These are phyloP conservation scores for Effrenium voratum DNA, from an alignment of 73 alveolate genomes.

Conservation along the genomic window DNA sequence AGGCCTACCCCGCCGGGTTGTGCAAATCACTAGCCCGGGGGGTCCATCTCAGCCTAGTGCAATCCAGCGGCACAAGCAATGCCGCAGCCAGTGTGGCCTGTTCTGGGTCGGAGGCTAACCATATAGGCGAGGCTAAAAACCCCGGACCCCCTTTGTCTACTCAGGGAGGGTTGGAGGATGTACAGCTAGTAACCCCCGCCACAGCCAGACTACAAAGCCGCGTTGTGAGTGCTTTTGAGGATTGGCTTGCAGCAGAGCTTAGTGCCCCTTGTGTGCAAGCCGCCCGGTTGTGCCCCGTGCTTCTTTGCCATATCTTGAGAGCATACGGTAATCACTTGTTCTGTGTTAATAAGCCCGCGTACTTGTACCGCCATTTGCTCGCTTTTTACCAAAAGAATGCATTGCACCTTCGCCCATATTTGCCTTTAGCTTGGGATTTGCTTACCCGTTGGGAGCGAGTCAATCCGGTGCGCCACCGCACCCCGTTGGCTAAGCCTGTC, in stretches of 20 bases:
- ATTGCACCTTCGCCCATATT: background rate
- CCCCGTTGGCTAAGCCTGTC: background rate
- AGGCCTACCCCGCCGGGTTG: background rate
- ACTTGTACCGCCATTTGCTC: background rate
- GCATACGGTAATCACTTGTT: background rate
- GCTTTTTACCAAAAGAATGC: background rate
- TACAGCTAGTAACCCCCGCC: too few species aligned
- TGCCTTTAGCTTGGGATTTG: background rate
- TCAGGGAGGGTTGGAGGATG: too few species aligned
- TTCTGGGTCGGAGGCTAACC: background rate
- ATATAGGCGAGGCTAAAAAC: background rate
- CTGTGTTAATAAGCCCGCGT: background rate
- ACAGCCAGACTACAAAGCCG: background rate
- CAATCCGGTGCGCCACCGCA: background rate
- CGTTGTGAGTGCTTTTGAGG: background rate
- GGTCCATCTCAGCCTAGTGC: background rate
- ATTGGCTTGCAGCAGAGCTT: background rate
- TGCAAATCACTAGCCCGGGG: background rate
- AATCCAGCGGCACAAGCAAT: background rate
- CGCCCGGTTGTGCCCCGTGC: background rate
- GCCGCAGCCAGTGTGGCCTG: background rate
- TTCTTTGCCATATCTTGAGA: background rate
- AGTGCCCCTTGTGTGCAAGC: background rate
- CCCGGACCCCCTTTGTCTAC: background rate
- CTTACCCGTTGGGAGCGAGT: background rate